These are phyloP conservation scores for Tubosaeta sp. DNA, from an alignment of 768 basidiomycete genomes.

Conservation along the genomic window DNA sequence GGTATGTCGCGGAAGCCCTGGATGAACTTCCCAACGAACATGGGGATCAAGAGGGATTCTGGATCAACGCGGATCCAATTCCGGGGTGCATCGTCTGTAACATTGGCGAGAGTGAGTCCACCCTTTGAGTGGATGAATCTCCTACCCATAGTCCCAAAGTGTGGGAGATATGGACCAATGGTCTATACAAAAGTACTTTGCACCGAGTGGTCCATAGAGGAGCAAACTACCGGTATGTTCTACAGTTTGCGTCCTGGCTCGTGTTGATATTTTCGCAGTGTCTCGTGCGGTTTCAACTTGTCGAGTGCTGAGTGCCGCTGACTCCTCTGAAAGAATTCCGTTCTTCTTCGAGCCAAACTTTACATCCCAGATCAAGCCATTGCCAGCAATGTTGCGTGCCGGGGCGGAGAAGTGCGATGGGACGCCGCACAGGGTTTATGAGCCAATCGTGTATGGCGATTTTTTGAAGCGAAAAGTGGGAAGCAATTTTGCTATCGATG, in stretches of 20 bases:
- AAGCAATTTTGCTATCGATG: slow-evolving; percentile 57
- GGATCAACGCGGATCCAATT: slow-evolving; percentile 85
- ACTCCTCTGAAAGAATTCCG: slow-evolving; percentile 54
- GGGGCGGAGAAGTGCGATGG: slow-evolving; percentile 5
- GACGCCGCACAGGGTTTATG: slow-evolving; percentile 31
- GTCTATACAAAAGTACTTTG: slow-evolving; percentile 83
- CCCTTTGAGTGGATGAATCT: neutral
- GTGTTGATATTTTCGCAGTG: slow-evolving; percentile 36
- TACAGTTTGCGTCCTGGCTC: neutral
- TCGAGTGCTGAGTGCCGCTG: neutral
- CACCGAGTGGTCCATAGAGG: slow-evolving; percentile 82
- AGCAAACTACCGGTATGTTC: slow-evolving; percentile 54
- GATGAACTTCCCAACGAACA: slow-evolving; percentile 47
- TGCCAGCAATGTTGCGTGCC: slow-evolving; percentile 54
- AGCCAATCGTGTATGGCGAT: slow-evolving; percentile 69
- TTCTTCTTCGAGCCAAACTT: slow-evolving; percentile 96
- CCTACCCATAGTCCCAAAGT: slow-evolving; percentile 39
- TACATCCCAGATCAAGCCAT: slow-evolving; percentile 60
- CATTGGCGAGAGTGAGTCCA: slow-evolving; percentile 77
- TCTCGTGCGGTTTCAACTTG: slow-evolving; percentile 53
- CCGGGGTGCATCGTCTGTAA: slow-evolving; percentile 86
- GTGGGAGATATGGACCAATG: slow-evolving; percentile 92
- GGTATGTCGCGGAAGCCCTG: slow-evolving; percentile 24
- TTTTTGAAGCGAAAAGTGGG: slow-evolving; percentile 72
- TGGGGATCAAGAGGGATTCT: slow-evolving; percentile 55